phyloP scores from a whole-genome alignment of 208 protist genomes.

The Trypanosoma avium region DNA sequence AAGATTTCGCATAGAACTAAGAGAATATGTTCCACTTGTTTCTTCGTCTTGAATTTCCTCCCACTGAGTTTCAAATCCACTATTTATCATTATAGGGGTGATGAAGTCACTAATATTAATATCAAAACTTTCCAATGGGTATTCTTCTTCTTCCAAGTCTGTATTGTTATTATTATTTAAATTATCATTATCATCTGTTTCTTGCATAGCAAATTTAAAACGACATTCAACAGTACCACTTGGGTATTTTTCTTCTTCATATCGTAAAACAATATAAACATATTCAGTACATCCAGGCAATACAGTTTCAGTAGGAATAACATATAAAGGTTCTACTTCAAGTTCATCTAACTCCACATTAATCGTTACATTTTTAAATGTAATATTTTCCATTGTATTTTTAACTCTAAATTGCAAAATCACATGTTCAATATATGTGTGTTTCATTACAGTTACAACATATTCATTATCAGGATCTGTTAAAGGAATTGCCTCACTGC shows the following conservation, averaged over 20 bases:
- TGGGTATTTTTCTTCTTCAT: constrained; percentile 63
- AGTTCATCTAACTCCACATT: constrained; percentile 74
- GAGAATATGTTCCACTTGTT: constrained; percentile 79
- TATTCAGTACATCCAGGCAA: constrained; percentile 58
- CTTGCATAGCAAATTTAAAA: constrained; percentile 76
- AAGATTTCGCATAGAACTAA: constrained; percentile 86
- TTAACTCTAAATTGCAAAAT: constrained; percentile 94
- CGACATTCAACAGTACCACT: constrained; percentile 57
- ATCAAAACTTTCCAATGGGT: constrained; percentile 82
- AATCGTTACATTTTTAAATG: constrained; percentile 88
- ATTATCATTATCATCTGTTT: constrained; percentile 24
- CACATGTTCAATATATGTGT: constrained; percentile 90
- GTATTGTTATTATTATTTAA: constrained; percentile 5
- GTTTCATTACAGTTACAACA: constrained; percentile 96
- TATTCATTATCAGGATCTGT: constrained; percentile 98
- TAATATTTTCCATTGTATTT: constrained; percentile 94
- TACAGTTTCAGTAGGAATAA: constrained; percentile 65
- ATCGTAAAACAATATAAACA: constrained; percentile 73
- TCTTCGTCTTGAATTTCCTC: constrained; percentile 43
- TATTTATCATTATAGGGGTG: constrained; percentile 50
- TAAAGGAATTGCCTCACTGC: constrained; percentile 75
- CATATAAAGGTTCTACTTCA: constrained; percentile 81
- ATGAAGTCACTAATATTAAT: constrained; percentile 87
- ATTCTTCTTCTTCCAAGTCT: constrained; percentile 64
- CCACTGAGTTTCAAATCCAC: constrained; percentile 52